Evolutionary conservation across 2,329 filamentous ascomycete genomes (phyloP).

Genomic region (Hypoxylon sp.): DNA sequence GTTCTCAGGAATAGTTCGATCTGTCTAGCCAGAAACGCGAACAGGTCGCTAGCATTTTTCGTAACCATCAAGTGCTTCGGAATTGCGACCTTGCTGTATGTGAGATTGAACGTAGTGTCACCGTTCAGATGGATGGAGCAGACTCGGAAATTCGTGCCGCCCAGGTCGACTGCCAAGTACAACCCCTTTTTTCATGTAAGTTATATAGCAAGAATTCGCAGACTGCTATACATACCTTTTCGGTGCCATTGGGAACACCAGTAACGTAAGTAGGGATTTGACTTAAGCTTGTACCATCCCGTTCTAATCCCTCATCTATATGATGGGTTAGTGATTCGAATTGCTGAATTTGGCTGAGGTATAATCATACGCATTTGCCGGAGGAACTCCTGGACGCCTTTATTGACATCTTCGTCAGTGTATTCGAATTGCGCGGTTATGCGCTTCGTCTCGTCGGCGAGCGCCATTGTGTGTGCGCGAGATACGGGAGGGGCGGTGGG

Average conservation of each 20-base stretch:
- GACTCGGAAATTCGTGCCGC: constrained; percentile 97
- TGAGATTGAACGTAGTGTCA: constrained; percentile 94
- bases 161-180: constrained; percentile 97
- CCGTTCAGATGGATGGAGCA: constrained; percentile 95
- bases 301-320: constrained; percentile 83
- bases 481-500: constrained; percentile 69
- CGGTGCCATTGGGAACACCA: constrained; percentile 94
- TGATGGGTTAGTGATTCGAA: constrained; percentile 33
- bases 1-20: constrained; percentile 89
- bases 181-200: constrained; percentile 74
- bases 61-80: constrained; percentile 92
- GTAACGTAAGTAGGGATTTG: constrained; percentile 99
- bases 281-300: constrained; percentile 85
- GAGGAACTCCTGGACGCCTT: constrained; percentile 87
- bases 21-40: constrained; percentile 92
- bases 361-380: constrained; percentile 79
- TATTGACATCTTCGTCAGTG: constrained; percentile 81
- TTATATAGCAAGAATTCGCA: constrained; percentile 9
- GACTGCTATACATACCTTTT: constrained; percentile 76
- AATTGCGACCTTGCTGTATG: constrained; percentile 92
- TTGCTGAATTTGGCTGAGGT: constrained; percentile 42
- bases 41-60: constrained; percentile 87
- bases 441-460: constrained; percentile 80
- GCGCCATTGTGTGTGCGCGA: constrained; percentile 71
- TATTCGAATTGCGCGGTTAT: constrained; percentile 91